Evolutionary conservation across 176 grass and related monocot species (phyloP), one percentile per base, ranked within the genome.

Genomic region (Rhynchospora breviuscula): DNA sequence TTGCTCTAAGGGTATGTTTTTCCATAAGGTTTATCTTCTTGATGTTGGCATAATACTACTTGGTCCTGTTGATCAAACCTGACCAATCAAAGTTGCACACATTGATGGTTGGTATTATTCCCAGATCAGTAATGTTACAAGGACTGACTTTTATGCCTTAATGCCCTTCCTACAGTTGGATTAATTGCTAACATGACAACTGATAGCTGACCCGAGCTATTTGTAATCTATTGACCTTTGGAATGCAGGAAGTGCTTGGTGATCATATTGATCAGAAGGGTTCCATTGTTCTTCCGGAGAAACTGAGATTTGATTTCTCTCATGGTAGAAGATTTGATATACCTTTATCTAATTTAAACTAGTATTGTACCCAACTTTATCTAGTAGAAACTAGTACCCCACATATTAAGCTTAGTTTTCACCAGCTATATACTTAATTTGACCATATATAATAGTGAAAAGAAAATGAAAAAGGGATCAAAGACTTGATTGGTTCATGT

Each of bases 181-280:
- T 62, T 62, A n/a, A 23, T 62, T 25, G 10, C 6, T 62, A 8
- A 8, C 49, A 18, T 22, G 19, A 62, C 8, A 25, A 23, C 9
- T 62, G 59, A 62, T 47, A 71, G 17, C 67, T 69, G 7, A 17
- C 66, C 2, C 33, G 15, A 47, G 7, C 8, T 76, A 25, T 78
- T 17, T 57, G 23, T 10, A 33, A 46, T 63, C 6, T 9, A 64
- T 19, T 62, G n/a, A 61, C n/a, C 43, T 64, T 59, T 53, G 26
- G 63, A 83, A 35, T 89, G 43, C 81, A 99, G 93, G 93, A 95
- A 90, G 91, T 99, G 81, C 96, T 99, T 88, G 96, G 96, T 67
- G 93, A 92, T 87, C 96, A 99, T 89, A 79, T 99, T 88, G 93
- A 95, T 83, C 93, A 99, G 84, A 99, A 99, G 87, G 96, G 96